Evolutionary conservation across 179 eudicot species (phyloP), one percentile per base, ranked within the genome.

Genomic region (Spinacia oleracea): DNA sequence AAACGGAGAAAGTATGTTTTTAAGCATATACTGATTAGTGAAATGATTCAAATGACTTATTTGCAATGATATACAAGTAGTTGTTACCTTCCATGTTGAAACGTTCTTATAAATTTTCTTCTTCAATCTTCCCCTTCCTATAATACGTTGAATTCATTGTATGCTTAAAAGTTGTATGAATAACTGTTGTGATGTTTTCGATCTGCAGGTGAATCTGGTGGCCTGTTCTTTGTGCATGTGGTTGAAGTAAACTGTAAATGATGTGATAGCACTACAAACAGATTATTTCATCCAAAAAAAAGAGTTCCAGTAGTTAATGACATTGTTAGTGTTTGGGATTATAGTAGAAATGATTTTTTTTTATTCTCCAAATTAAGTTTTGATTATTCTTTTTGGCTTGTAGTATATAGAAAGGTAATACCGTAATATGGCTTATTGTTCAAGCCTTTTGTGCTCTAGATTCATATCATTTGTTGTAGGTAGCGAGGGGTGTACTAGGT

Each of bases 201-300:
- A 34, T 31, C 66, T 81, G 70, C 75, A 77, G 84, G 77, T 65
- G 78, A 77, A 82, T 56, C 76, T 50, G 66, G 51, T 67, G 64
- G 72, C 43, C 32, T 35, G 14, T 67, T 35, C 51, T 27, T 18
- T 35, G 56, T 31, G 29, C 27, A 6, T 72, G 45, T 51, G 68
- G 69, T 25, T 72, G 66, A 71, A 10, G 48, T 25, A 40, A 10
- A 50, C 60, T 69, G 65, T 46, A 15, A 60, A 59, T 56, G 70
- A 16, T 9, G 72, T 48, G 42, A 62, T 51, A 9, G 23, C 63
- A 3, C 25, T 14, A 45, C 45, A 70, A 59, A 43, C 27, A 15
- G 46, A 20, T 53, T 53, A 23, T 53, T 53, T 53, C 15, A 18
- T 18, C 11, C 20, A 0, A 53, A 53, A 53, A 53, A 53, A 53